These are phyloP conservation scores for Pelargonium myrrhifolium DNA, from an alignment of 441 rosid species.

Conservation along the genomic window DNA sequence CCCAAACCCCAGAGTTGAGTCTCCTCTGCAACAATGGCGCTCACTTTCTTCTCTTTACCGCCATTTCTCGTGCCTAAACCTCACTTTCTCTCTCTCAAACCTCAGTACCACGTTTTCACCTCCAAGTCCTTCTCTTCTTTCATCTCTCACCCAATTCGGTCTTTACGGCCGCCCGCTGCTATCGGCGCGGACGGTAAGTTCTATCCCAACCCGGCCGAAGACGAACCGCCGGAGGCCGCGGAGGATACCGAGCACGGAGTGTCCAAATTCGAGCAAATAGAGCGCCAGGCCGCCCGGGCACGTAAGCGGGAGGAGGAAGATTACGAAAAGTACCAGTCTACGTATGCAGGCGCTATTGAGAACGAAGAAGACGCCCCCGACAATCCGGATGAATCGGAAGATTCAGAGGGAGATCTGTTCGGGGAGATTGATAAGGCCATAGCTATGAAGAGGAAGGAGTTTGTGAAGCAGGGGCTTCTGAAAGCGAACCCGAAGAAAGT, in stretches of 20 bases:
- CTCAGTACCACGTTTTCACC: slow-evolving; percentile 11
- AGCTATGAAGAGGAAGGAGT: slow-evolving; percentile 68
- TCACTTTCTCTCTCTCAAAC: slow-evolving; percentile 19
- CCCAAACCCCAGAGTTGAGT: slow-evolving; percentile 6
- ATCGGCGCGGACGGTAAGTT: slow-evolving; percentile 42
- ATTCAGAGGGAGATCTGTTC: slow-evolving; percentile 54
- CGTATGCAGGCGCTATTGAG: slow-evolving; percentile 67
- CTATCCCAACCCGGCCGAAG: slow-evolving; percentile 56
- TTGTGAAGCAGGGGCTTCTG: slow-evolving; percentile 65
- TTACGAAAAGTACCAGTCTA: slow-evolving; percentile 53
- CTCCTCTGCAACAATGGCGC: slow-evolving; percentile 27
- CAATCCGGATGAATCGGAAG: slow-evolving; percentile 10
- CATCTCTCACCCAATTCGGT: slow-evolving; percentile 3
- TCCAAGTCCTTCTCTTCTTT: slow-evolving; percentile 20
- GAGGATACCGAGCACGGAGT: slow-evolving; percentile 81
- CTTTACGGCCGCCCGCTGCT: slow-evolving; percentile 18
- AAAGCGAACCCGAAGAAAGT: slow-evolving; percentile 31
- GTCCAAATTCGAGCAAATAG: slow-evolving; percentile 62
- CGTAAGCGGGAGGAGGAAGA: slow-evolving; percentile 65
- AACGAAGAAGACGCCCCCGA: slow-evolving; percentile 55
- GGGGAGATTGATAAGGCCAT: slow-evolving; percentile 85
- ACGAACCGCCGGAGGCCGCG: slow-evolving; percentile 86
- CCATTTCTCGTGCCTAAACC: slow-evolving; percentile 28
- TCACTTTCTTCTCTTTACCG: slow-evolving; percentile 26
- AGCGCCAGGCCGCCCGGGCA: slow-evolving; percentile 65